Evolutionary conservation across 805 yeast species (phyloP).

Genomic region (Teunomyces lycoperdinae): DNA sequence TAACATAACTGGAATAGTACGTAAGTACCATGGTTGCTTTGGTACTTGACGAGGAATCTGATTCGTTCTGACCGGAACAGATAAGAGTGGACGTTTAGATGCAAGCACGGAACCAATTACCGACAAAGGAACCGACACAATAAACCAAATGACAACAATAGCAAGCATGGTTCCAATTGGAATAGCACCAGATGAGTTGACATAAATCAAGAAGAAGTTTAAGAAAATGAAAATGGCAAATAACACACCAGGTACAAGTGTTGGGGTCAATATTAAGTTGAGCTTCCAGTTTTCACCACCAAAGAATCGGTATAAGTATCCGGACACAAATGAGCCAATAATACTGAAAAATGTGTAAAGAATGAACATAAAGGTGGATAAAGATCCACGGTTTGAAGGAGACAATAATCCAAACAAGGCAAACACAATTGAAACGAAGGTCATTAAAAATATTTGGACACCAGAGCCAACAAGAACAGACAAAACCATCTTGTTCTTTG

Average conservation of each 20-base stretch:
- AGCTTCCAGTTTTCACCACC: slow-evolving; percentile 90
- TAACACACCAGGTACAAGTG: slow-evolving; percentile 77
- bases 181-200: slow-evolving; percentile 87
- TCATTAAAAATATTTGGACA: slow-evolving; percentile 75
- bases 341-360: slow-evolving; percentile 78
- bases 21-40: slow-evolving; percentile 79
- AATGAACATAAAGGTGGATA: slow-evolving; percentile 85
- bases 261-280: slow-evolving; percentile 79
- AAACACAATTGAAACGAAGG: slow-evolving; percentile 66
- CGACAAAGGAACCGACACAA: slow-evolving; percentile 81
- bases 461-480: slow-evolving; percentile 90
- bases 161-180: slow-evolving; percentile 89
- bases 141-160: slow-evolving; percentile 78
- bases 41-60: slow-evolving; percentile 98
- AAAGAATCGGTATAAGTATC: slow-evolving; percentile 80
- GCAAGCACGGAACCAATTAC: slow-evolving; percentile 80
- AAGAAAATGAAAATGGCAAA: slow-evolving; percentile 63
- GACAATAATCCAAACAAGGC: slow-evolving; percentile 88
- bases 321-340: slow-evolving; percentile 84
- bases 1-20: slow-evolving; percentile 61
- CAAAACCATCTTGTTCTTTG: slow-evolving; percentile 63
- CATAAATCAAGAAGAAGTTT: slow-evolving; percentile 79
- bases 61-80: slow-evolving; percentile 84
- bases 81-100: slow-evolving; percentile 53
- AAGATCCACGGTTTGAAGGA: slow-evolving; percentile 92